Evolutionary conservation across 805 yeast genomes (phyloP), one percentile per base, ranked within the genome.

Genomic region (Saturnispora gosingensis): DNA sequence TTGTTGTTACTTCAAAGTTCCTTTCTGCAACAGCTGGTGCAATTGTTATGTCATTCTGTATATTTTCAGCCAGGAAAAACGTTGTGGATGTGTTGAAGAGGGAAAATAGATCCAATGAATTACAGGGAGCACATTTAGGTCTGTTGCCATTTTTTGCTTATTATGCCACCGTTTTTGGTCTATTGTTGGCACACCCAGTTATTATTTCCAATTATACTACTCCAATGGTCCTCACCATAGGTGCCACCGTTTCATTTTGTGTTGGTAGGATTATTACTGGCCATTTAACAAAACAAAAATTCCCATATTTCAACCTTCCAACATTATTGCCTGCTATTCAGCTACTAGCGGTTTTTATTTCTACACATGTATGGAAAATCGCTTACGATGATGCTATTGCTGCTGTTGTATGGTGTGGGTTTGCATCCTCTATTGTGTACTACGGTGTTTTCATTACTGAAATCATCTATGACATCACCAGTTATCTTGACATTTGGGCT

Each of bases 191-290:
- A 20, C 76, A 78, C 64, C 81, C 90, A 7, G 70, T 74, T 20
- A 68, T 80, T 25, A 64, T 87, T 43, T 54, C 65, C 30, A 58
- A 57, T 2, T 68, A 69, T 57, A 73, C 76, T 1, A 66, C 76
- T 48, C 85, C 95, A 34, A 74, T 84, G 57, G 70, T 82, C 22
- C 62, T 85, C 45, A 77, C 90, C 28, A 80, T 86, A 60, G 95
- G 95, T 1, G 73, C 84, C 48, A 76, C 85, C 1, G 69, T 85
- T 58, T 96, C 98, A 0, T 84, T 86, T 61, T 73, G 80, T 3
- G 97, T 91, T n/a, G 97, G 97, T 4, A 79, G 93, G 63, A 88
- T 90, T 56, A 90, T 90, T 61, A 73, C 84, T 52, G 90, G 88
- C 2, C 98, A 90, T 66, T 77, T 91, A 58, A 87, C 97, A 0